Evolutionary conservation across 129 eudicot species (phyloP), one percentile per base, ranked within the genome.

Genomic region (Escallonia herrerae): DNA sequence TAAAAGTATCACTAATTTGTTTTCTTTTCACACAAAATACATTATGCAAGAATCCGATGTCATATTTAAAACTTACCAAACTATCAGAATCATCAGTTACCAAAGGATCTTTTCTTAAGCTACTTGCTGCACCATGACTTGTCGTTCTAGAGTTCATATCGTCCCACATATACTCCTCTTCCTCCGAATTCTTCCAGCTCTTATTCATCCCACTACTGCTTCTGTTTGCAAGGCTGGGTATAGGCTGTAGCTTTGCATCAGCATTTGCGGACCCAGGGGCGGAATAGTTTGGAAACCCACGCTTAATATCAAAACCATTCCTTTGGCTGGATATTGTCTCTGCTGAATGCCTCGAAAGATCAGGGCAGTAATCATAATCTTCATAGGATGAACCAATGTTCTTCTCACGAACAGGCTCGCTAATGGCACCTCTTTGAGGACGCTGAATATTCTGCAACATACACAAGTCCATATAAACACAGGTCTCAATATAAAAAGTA

Each of bases 151-250:
- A 70, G 60, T 70, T 85, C 66, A 76, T 65, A 58, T 72, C 91
- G 63, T 87, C 90, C 95, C 95, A 85, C 72, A 52, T 67, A 70
- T 63, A 91, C 75, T 91, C 95, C 80, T 87, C 95, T 79, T 87
- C 96, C 66, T 83, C 89, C 10, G 91, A 81, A 69, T 83, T 77
- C 76, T 83, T 77, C 96, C 91, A 91, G 81, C 87, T 87, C 68
- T 60, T 63, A 65, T 67, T 77, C 57, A 80, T 43, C 69, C 67
- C 86, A 60, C 65, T 45, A 54, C 65, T 68, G 71, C 71, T 76
- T 78, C 70, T 74, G 15, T 64, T 72, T 15, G 68, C 61, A 40
- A 72, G 12, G 67, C 65, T 64, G 15, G 66, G 73, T 61, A 43
- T 43, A 56, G 72, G 64, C 47, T 57, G 95, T 51, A 70, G 56